Conservation (phyloP, 345 rosid genomes). For the Leavenworthia alabamica region DNA sequence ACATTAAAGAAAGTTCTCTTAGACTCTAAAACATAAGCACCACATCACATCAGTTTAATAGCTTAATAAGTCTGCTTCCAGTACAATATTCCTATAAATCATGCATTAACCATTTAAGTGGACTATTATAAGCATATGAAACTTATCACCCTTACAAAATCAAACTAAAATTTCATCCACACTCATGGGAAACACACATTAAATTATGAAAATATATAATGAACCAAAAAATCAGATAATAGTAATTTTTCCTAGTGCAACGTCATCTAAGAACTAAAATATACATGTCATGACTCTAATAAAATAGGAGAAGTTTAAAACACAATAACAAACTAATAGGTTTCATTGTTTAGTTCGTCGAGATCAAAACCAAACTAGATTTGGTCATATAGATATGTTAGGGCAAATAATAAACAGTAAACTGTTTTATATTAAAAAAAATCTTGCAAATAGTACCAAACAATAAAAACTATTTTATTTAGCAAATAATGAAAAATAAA, state of each 20-base stretch:
- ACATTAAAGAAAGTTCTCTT: no score
- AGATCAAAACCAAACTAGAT: constrained; percentile 6
- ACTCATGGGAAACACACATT: constrained; percentile 7
- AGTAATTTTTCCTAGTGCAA: background rate
- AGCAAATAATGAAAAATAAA: no score
- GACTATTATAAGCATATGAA: no score
- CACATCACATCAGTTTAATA: no score
- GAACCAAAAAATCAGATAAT: background rate
- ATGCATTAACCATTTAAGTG: no score
- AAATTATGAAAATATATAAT: background rate
- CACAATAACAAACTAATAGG: background rate
- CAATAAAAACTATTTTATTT: no score
- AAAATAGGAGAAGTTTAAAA: background rate
- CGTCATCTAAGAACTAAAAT: constrained; percentile 8
- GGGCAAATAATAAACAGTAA: constrained; percentile 4
- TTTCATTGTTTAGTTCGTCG: constrained; percentile 1
- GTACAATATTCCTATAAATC: no score
- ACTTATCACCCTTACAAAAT: constrained; percentile 3
- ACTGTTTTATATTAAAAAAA: no score
- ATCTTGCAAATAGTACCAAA: no score
- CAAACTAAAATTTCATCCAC: constrained; percentile 15
- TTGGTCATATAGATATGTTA: background rate
- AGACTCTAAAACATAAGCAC: no score
- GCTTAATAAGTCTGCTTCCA: no score
- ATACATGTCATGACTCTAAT: constrained; percentile 2